A percentile compares a stretch with the other conserved stretches of the same genome.
Evolutionary conservation across 2,329 filamentous ascomycete genomes (phyloP).

Genomic region (Beauveria caledonica): DNA sequence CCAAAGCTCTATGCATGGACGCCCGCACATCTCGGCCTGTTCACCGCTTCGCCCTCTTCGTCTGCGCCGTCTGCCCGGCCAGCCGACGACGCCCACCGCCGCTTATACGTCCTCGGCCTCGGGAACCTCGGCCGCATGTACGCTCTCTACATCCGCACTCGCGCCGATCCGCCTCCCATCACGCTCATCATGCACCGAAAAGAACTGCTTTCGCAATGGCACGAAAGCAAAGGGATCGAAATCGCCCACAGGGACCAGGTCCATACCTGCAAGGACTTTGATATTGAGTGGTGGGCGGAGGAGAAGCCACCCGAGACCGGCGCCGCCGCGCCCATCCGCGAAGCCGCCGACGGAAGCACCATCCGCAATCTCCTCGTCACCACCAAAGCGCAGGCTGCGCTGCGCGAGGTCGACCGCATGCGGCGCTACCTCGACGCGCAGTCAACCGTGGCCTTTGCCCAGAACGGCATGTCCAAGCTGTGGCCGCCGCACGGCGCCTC

Average conservation of each 20-base stretch:
- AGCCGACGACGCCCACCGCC: constrained; percentile 22
- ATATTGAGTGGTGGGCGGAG: constrained; percentile 49
- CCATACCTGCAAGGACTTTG: constrained; percentile 31
- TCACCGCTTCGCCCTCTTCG: neutral
- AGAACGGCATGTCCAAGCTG: constrained; percentile 75
- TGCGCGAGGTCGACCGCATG: constrained; percentile 52
- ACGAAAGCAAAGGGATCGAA: constrained; percentile 33
- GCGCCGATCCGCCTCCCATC: constrained; percentile 57
- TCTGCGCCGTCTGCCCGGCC: neutral
- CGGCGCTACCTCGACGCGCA: constrained; percentile 50
- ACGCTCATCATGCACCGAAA: constrained; percentile 70
- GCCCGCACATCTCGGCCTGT: constrained; percentile 20
- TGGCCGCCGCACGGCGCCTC: constrained; percentile 43
- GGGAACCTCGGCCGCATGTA: constrained; percentile 77
- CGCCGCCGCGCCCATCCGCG: constrained; percentile 21
- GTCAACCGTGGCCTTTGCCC: constrained; percentile 74
- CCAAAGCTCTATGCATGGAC: constrained; percentile 32
- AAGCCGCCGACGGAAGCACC: constrained; percentile 29
- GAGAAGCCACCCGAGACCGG: constrained; percentile 24
- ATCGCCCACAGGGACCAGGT: constrained; percentile 28
- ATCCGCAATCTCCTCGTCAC: constrained; percentile 72
- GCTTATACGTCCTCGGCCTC: constrained; percentile 70
- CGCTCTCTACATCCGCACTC: constrained; percentile 60
- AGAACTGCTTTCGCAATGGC: constrained; percentile 42
- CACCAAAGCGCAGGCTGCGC: constrained; percentile 63